Percentiles rank a stretch among this genome's conserved stretches.
phyloP scores from a whole-genome alignment of 148 eudicot species.

The Camellia lanceoleosa region DNA sequence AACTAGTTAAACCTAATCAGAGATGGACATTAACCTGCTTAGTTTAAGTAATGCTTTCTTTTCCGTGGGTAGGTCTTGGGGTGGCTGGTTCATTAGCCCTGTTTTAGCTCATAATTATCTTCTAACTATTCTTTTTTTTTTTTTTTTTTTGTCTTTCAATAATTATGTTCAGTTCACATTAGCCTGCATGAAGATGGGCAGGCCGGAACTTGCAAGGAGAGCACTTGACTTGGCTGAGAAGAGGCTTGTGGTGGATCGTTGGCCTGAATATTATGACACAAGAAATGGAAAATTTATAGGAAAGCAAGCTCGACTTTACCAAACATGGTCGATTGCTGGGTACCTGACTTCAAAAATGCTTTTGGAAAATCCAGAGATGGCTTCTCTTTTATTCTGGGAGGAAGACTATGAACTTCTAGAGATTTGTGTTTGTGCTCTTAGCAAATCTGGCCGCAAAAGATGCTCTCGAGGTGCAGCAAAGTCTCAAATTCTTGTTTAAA shows the following conservation, averaged over 20 bases:
- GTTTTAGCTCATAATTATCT: too few species aligned
- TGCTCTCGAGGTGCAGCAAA: conserved; percentile 84
- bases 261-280: conserved; percentile 98
- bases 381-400: conserved; percentile 75
- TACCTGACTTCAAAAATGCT: conserved; percentile 75
- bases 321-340: conserved; percentile 97
- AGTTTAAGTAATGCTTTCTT: background rate
- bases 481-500: conserved; percentile 65
- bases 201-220: conserved; percentile 69
- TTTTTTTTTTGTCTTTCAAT: background rate
- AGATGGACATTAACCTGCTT: background rate
- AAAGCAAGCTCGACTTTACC: conserved; percentile 86
- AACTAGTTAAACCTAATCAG: background rate
- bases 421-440: conserved; percentile 75
- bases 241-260: conserved; percentile 53
- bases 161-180: conserved; percentile 67
- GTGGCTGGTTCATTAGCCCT: background rate
- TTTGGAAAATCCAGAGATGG: conserved; percentile 66
- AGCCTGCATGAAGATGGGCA: conserved; percentile 95
- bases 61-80: too few species aligned
- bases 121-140: background rate
- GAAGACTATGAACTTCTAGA: conserved; percentile 95
- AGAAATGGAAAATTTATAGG: conserved; percentile 74
- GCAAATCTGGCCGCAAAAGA: conserved; percentile 54
- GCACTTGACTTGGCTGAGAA: conserved; percentile 69